phyloP scores from a whole-genome alignment of 306 rosid species.

The Astragalus glycyphyllos region DNA sequence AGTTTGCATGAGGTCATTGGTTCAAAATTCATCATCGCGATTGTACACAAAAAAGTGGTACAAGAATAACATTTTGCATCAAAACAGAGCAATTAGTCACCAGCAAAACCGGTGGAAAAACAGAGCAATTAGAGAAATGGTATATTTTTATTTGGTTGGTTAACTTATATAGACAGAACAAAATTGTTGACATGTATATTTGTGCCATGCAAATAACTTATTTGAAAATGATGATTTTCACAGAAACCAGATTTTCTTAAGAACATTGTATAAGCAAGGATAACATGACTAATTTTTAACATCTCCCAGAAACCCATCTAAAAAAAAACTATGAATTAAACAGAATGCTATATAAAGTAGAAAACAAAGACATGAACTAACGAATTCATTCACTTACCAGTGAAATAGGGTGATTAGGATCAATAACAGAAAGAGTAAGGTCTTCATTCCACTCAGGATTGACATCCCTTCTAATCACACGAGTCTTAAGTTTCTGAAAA shows the following conservation, averaged over 20 bases:
- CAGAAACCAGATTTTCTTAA: too few species aligned
- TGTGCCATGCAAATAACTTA: not conserved
- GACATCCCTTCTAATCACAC: constrained; percentile 78
- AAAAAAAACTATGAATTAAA: not conserved
- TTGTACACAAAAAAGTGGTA: not conserved
- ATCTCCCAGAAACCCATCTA: not conserved
- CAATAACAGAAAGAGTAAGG: constrained; percentile 78
- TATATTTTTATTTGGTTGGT: too few species aligned
- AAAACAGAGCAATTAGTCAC: constrained; percentile 26
- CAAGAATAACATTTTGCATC: constrained; percentile 19
- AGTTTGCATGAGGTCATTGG: not conserved
- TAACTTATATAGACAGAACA: constrained; percentile 1
- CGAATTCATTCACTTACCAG: constrained; percentile 59
- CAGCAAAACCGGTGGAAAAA: not conserved
- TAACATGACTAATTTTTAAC: not conserved
- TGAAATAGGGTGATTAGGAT: constrained; percentile 54
- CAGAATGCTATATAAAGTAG: constrained; percentile 1
- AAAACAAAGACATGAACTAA: not conserved
- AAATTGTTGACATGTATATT: constrained; percentile 2
- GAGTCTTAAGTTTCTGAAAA: constrained; percentile 86
- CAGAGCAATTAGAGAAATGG: constrained; percentile 24
- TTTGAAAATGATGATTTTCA: not conserved
- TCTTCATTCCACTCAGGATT: constrained; percentile 99
- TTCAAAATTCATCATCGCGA: not conserved
- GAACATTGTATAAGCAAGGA: not conserved